Percentiles rank a stretch among this genome's conserved stretches.
Evolutionary conservation across 2,329 filamentous ascomycete species (phyloP).

Genomic region (Biscogniauxia marginata): DNA sequence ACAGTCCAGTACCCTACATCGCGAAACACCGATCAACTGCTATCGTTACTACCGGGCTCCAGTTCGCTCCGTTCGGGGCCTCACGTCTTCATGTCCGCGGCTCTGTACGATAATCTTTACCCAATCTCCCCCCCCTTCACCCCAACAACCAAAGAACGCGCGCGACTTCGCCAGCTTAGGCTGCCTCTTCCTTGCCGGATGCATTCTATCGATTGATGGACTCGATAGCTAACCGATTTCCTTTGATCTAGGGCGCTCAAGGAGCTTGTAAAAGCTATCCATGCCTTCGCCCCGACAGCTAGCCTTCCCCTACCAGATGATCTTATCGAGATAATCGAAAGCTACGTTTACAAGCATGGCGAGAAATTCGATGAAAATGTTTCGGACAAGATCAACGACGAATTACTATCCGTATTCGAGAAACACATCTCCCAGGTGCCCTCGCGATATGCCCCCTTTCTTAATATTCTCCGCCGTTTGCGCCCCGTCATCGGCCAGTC

Average conservation of each 20-base stretch:
- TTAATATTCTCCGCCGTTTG: conserved; percentile 64
- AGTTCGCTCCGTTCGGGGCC: conserved; percentile 16
- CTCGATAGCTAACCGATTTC: conserved; percentile 16
- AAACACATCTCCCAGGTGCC: conserved; percentile 58
- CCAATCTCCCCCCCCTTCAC: not conserved
- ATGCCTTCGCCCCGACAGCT: conserved; percentile 47
- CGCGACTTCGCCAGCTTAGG: not conserved
- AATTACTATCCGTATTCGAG: conserved; percentile 66
- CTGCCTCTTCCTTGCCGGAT: not conserved
- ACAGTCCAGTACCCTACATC: conserved; percentile 8
- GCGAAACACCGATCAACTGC: conserved; percentile 4
- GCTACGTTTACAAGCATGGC: conserved; percentile 66
- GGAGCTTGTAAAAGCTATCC: conserved; percentile 59
- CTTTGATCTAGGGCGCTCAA: conserved; percentile 50
- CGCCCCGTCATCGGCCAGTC: conserved; percentile 63
- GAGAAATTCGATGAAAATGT: conserved; percentile 65
- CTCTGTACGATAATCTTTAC: conserved; percentile 26
- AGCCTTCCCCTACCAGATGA: conserved; percentile 65
- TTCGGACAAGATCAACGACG: conserved; percentile 71
- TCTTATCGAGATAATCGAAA: conserved; percentile 59
- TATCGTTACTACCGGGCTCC: not conserved
- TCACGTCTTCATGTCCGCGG: conserved; percentile 27
- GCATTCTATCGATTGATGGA: not conserved
- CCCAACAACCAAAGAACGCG: not conserved
- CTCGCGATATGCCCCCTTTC: conserved; percentile 63